Base-by-base conservation (phyloP, 2,329 filamentous ascomycete genomes). In the Aspergillus sp. region DNA sequence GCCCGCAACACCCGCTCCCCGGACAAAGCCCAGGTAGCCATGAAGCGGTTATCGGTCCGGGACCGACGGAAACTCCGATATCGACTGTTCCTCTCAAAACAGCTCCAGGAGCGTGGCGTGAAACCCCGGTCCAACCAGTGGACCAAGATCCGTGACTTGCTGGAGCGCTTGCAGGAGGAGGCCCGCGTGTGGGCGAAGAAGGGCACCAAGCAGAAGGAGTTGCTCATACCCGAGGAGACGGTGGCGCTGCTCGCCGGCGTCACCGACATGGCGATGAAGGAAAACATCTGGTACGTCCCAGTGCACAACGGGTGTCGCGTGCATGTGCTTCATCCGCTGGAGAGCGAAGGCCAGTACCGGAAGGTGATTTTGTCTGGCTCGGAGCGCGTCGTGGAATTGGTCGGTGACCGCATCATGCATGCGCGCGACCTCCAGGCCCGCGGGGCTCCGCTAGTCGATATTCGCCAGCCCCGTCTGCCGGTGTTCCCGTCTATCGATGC, bases 291-390 rank as follows among this genome's bases (percentile, higher is more conserved):
- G 65, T 65, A 65, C 50, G 57, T 69, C 6, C 53, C 57, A 9
- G 50, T 73, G 14, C 65, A 60, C 13, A 69, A 72, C 50, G 73
- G 72, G 20, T 74, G 72, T 44, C 63, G 63, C 33, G 65, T 74
- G n/a, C 72, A 71, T 47, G 63, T 74, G 10, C 50, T 72, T 24
- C 58, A 61, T 43, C 51, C 62, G n/a, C 36, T 45, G 1, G 60
- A 71, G 44, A 69, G 65, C 44, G 58, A 65, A 30, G 66, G 71
- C 10, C 35, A 56, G 5, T 52, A 61, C 50, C 71, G 72, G 35
- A 71, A 66, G 48, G 63, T 71, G 26, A 52, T 72, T 20, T 45
- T 75, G 42, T 62, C 62, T 14, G 72, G 71, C 11, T 69, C 71
- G 1, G 60, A 61, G n/a, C 59, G 61, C 46, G 69, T 63, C 1